Evolutionary conservation across 139 green algal genomes (phyloP), one percentile per base, ranked within the genome.

Genomic region (Chlorella sp.): DNA sequence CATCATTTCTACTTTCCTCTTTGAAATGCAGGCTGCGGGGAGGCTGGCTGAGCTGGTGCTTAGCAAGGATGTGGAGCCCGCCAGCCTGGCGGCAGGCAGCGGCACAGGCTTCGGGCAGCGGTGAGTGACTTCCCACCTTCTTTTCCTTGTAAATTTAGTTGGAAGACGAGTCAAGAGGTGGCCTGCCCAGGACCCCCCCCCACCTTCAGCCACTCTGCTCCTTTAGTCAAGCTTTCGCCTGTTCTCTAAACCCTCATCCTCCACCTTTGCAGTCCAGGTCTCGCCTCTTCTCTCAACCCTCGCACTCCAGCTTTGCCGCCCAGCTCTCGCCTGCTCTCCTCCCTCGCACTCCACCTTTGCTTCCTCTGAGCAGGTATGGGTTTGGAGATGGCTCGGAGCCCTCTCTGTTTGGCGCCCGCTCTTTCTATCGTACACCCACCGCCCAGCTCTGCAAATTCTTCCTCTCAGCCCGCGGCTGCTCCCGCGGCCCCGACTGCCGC

Each of bases 371-470:
- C 64, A 71, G 64, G 64, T 71, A 28, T 2, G 64, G 64, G 64
- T 71, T 7, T 2, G 64, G 24, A 28, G 64, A 71, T 16, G 64
- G 2, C 21, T 14, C 24, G 64, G 64, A 71, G 64, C 2, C 2
- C 64, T 30, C 68, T 4, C n/a, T 32, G 24, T 76, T 19, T 32
- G 26, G 68, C 21, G 2, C 24, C 26, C 68, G 68, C 68, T 26
- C 53, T 7, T 16, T 22, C 78, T 12, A 40, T 53, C 30, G 12
- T 18, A 3, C 22, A 9, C 37, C 53, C 24, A 30, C 21, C 57
- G 18, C 24, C 34, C 37, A 22, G 64, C 61, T 88, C 32, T 90
- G 89, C 39, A 39, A 37, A 40, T 90, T 88, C 78, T 80, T 77
- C 57, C 16, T 28, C 30, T 28, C 79, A 28, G 22, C 64, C 64